Evolutionary conservation across 139 green algal species (phyloP), one percentile per base, ranked within the genome.

Genomic region (Eudorina sp.): DNA sequence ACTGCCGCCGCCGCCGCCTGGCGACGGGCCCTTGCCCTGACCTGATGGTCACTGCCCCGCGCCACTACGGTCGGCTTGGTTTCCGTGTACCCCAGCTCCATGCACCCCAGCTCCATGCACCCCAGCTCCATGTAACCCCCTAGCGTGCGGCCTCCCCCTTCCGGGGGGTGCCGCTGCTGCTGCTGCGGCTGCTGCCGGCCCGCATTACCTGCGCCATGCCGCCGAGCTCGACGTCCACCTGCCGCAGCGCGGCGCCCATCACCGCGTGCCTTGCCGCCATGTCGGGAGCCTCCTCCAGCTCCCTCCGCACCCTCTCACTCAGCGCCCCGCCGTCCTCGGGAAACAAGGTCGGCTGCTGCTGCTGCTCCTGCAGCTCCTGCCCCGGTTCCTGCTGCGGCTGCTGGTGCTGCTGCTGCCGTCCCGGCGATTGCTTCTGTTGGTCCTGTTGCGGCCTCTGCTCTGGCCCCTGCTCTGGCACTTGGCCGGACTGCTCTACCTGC

Each of bases 271-370:
- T n/a, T 6, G 41, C 80, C 7, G 38, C 31, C 80, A 86, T 64
- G 60, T 62, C 60, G 40, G 31, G 21, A 21, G 51, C 75, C 18
- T 13, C 75, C 3, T 68, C 75, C 75, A 83, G 53, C 75, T 48
- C 14, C 75, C 34, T n/a, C 46, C 31, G 48, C 51, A 83, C 75
- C 31, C 29, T 16, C 46, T 11, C 75, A 16, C 51, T n/a, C 4
- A 68, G 51, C n/a, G 25, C 66, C 38, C 70, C 75, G 3, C 29
- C 73, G n/a, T 83, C 75, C 27, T 16, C 6, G 4, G 75, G 75
- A 13, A 69, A 83, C 46, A 83, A 23, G 31, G 69, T 21, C 51
- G 31, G 31, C 75, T 83, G 21, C 75, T 68, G 31, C n/a, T 46
- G 11, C 73, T 43, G 45, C 73, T 41, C 23, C 43, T 82, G 11